Base-by-base conservation (phyloP, 352 stramenopile genomes). In the Pythium dissimile region DNA sequence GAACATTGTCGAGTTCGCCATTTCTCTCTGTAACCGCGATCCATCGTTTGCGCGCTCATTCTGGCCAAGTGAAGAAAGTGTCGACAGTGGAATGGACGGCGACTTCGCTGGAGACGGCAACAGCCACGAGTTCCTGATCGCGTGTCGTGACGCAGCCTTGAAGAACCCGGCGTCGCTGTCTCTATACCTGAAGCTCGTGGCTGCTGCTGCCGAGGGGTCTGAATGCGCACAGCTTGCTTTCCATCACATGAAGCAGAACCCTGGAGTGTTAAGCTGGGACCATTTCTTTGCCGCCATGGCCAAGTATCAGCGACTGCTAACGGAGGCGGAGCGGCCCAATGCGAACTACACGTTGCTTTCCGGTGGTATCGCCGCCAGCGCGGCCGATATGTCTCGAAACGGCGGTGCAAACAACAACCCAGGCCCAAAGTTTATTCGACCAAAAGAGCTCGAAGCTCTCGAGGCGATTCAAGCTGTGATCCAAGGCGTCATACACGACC, bases 171-270 rank as follows among this genome's bases (percentile, higher is more conserved):
- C 73, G 15, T 92, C 78, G 32, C 59, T 92, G 18, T 60, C 80
- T n/a, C 65, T 80, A 3, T 94, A 94, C 53, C 72, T 94, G 65
- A 73, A 77, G 35, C 59, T 94, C 18, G 75, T 94, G 16, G 80
- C 80, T 20, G 77, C 81, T 11, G 76, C 77, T 15, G 80, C 80
- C 10, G 77, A 75, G 28, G 82, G 84, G 39, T 72, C 75, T 15
- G 80, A 88, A 21, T 90, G 83, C 53, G 82, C 82, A 11, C 78
- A 91, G 53, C 66, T 79, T 18, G 82, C 84, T 52, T 94, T 92
- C 67, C 81, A 90, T 49, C 84, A 94, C 63, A 75, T 94, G 37
- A 94, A 94, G 70, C 80, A 89, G 46, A 94, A 92, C 64, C 84
- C 84, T 8, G 56, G 73, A 23, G 71, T 89, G 30, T 56, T 94